These are phyloP conservation scores for Kondoa subrosea DNA, from an alignment of 768 basidiomycete genomes.

Conservation along the genomic window DNA sequence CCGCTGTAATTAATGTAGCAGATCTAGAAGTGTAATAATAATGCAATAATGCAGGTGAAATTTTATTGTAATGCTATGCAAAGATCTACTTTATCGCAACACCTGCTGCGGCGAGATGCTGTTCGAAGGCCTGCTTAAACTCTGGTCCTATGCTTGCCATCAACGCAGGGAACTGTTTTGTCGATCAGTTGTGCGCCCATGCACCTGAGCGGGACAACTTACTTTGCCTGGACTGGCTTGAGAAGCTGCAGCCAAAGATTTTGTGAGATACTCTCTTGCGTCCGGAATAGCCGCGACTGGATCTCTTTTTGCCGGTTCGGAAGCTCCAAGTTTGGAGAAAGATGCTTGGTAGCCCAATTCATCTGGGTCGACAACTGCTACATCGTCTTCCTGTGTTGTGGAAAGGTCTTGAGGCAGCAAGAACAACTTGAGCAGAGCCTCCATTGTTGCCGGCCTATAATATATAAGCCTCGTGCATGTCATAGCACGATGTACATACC, in stretches of 20 bases:
- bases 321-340: conserved; percentile 77
- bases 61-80: background rate
- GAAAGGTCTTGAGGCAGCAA: conserved; percentile 52
- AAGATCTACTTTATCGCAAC: background rate
- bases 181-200: no score
- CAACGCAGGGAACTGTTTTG: background rate
- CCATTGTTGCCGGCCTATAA: conserved; percentile 51
- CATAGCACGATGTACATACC: conserved; percentile 38
- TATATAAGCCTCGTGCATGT: background rate
- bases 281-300: conserved; percentile 37
- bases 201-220: background rate
- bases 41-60: no score
- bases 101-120: background rate
- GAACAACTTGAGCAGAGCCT: conserved; percentile 58
- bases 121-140: background rate
- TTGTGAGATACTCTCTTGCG: conserved; percentile 26
- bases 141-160: background rate
- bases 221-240: conserved; percentile 23
- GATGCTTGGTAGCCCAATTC: conserved; percentile 90
- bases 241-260: conserved; percentile 15
- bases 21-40: no score
- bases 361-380: conserved; percentile 60
- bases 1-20: no score
- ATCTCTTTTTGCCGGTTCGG: conserved; percentile 41
- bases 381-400: conserved; percentile 36